Conservation (phyloP, 2,329 filamentous ascomycete genomes). For the Ceratocystis diversiconidia region DNA sequence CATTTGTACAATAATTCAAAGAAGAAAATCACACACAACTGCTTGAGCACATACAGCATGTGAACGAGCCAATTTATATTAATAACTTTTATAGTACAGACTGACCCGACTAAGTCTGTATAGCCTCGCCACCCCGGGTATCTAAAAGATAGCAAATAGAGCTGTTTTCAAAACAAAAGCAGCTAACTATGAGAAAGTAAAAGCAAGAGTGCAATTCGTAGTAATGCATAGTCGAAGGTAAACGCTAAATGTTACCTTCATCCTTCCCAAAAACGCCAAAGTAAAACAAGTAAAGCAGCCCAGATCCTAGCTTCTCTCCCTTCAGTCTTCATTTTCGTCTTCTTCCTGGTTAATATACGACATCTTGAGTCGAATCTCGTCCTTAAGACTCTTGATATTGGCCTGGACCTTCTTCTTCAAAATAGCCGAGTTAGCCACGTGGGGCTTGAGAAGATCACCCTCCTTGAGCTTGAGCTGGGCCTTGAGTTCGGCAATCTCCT, state of each 20-base stretch:
- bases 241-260: neutral
- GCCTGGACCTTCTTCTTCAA: conserved; percentile 36
- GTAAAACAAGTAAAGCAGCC: conserved; percentile 2
- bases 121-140: neutral
- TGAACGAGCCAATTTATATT: neutral
- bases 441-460: conserved; percentile 28
- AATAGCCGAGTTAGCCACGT: conserved; percentile 31
- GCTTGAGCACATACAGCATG: neutral
- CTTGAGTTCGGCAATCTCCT: conserved; percentile 40
- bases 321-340: conserved; percentile 14
- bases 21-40: conserved; percentile 11
- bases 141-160: neutral
- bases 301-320: neutral
- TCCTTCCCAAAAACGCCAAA: neutral
- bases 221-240: neutral
- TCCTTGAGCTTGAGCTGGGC: conserved; percentile 35
- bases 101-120: neutral
- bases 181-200: neutral
- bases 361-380: conserved; percentile 33
- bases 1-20: conserved; percentile 16
- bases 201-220: neutral
- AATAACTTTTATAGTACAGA: neutral
- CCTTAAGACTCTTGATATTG: conserved; percentile 35
- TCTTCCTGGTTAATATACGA: conserved; percentile 27
- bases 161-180: neutral